These are phyloP conservation scores for Xylariaceae sp. DNA, from an alignment of 2,329 filamentous ascomycete genomes.

Conservation along the genomic window DNA sequence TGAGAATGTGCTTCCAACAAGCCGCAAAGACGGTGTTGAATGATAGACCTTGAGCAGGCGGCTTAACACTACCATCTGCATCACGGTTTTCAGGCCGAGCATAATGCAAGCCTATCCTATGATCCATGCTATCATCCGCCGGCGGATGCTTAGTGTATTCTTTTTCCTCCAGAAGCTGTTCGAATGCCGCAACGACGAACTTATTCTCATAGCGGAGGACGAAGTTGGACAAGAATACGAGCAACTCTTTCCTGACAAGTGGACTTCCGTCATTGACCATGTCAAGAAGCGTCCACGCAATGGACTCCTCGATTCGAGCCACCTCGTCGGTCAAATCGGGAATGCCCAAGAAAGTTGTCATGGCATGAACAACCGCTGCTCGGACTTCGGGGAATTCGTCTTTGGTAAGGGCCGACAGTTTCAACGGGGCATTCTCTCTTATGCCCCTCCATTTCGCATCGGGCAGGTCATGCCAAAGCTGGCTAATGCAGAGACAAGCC, in stretches of 20 bases:
- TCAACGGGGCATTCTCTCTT: conserved; percentile 73
- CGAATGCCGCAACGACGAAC: conserved; percentile 85
- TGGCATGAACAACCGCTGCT: conserved; percentile 85
- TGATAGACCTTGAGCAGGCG: conserved; percentile 56
- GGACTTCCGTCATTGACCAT: conserved; percentile 93
- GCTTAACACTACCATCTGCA: conserved; percentile 53
- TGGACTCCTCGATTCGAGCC: conserved; percentile 81
- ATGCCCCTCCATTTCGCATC: conserved; percentile 98
- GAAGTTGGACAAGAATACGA: conserved; percentile 91
- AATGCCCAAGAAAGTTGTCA: conserved; percentile 91
- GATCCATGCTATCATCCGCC: conserved; percentile 49
- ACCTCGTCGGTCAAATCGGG: conserved; percentile 88
- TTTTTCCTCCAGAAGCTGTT: conserved; percentile 81
- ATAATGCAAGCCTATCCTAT: conserved; percentile 61
- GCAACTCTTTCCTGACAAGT: conserved; percentile 85
- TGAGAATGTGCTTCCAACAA: conserved; percentile 88
- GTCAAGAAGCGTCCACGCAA: conserved; percentile 81
- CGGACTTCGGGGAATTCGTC: conserved; percentile 90
- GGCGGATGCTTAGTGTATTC: conserved; percentile 58
- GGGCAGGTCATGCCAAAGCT: conserved; percentile 84
- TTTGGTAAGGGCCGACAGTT: conserved; percentile 72
- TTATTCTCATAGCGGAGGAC: conserved; percentile 86
- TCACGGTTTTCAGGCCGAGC: conserved; percentile 51
- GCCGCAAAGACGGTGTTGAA: conserved; percentile 88
- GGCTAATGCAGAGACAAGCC: conserved; percentile 92